These are phyloP conservation scores for Trebouxia gelatinosa DNA, from an alignment of 163 green algal species.

Conservation along the genomic window DNA sequence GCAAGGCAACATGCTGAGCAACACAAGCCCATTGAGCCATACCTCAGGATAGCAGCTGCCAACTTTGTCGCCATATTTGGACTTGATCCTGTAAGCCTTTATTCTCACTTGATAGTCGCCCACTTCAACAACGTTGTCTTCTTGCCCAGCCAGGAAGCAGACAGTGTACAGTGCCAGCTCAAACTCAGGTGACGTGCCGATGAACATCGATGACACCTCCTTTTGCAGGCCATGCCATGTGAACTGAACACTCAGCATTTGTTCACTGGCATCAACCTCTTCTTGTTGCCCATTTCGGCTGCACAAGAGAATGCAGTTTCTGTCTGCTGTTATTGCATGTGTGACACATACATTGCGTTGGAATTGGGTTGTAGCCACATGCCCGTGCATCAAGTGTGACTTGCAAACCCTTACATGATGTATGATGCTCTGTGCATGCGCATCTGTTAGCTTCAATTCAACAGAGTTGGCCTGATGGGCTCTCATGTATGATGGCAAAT, in stretches of 20 bases:
- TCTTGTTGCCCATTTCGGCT: constrained; percentile 16
- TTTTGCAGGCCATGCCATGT: constrained; percentile 63
- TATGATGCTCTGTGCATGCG: too few species aligned
- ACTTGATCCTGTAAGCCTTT: constrained; percentile 48
- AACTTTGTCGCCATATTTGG: constrained; percentile 63
- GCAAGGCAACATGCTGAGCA: background rate
- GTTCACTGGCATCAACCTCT: constrained; percentile 38
- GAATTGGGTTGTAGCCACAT: too few species aligned
- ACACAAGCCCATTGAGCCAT: background rate
- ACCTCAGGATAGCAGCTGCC: constrained; percentile 38
- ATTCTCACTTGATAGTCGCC: constrained; percentile 19
- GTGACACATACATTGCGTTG: too few species aligned
- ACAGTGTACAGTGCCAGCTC: constrained; percentile 75
- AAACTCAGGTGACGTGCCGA: constrained; percentile 74
- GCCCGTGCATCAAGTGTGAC: too few species aligned
- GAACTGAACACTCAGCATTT: constrained; percentile 53
- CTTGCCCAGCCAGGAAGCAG: constrained; percentile 57
- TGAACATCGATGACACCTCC: constrained; percentile 51
- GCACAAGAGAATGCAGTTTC: background rate
- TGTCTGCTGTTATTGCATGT: background rate
- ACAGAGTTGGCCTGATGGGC: too few species aligned
- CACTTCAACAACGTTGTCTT: constrained; percentile 35
- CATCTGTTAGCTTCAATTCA: too few species aligned
- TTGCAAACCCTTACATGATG: too few species aligned
- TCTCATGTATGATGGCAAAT: too few species aligned